Percentiles rank a stretch among this genome's conserved stretches.
Conservation (phyloP, 2,329 filamentous ascomycete species). For the Fusarium sacchari region DNA sequence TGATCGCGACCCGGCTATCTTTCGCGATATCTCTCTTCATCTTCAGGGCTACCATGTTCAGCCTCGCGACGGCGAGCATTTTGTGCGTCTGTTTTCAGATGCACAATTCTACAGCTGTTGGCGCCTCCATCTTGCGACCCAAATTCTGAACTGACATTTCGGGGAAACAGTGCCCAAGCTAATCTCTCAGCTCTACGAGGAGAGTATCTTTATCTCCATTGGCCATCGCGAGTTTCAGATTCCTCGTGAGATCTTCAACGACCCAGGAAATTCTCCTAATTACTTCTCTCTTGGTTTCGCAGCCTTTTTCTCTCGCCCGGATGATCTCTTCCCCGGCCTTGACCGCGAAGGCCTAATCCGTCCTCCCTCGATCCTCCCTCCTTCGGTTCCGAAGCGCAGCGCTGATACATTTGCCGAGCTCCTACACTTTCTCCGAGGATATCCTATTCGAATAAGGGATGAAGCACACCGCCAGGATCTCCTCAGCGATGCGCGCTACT, state of each 20-base stretch:
- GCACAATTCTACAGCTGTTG: conserved; percentile 91
- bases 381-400: conserved; percentile 80
- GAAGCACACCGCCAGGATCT: conserved; percentile 81
- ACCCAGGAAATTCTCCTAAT: conserved; percentile 91
- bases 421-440: conserved; percentile 83
- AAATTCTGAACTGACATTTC: neutral
- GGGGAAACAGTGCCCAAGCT: conserved; percentile 76
- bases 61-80: conserved; percentile 84
- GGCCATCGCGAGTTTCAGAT: conserved; percentile 90
- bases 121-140: conserved; percentile 38
- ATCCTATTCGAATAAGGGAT: conserved; percentile 79
- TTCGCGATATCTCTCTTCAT: conserved; percentile 88
- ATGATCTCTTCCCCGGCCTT: conserved; percentile 86
- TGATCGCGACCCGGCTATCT: conserved; percentile 89
- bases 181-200: conserved; percentile 90
- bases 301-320: conserved; percentile 83
- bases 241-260: conserved; percentile 84
- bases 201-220: conserved; percentile 91
- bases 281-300: conserved; percentile 94
- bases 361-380: conserved; percentile 86
- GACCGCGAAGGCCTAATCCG: conserved; percentile 81
- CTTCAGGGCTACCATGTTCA: conserved; percentile 90
- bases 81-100: conserved; percentile 92
- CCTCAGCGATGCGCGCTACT: conserved; percentile 88
- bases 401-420: conserved; percentile 88